phyloP scores from a whole-genome alignment of 345 rosid species.

The Dimocarpus longan region DNA sequence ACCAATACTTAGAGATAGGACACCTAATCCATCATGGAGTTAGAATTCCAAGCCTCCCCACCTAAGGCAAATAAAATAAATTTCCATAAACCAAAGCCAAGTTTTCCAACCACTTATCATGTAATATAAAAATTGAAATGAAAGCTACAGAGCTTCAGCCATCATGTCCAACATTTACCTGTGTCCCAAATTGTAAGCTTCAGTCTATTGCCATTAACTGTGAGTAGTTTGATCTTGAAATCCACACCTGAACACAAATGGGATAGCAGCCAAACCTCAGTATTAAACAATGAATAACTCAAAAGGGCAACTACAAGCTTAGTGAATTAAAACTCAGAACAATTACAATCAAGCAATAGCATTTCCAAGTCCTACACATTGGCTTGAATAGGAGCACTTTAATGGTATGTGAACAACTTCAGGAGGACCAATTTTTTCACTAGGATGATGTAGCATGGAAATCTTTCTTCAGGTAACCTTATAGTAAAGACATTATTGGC shows the following conservation, averaged over 20 bases:
- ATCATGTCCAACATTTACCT: conserved; percentile 39
- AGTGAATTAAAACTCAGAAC: not conserved
- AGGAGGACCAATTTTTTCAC: not conserved
- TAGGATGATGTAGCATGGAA: not conserved
- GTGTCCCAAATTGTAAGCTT: conserved; percentile 99
- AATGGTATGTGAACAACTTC: not conserved
- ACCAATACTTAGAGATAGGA: not conserved
- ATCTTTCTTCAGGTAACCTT: too few species aligned
- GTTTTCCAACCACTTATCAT: not conserved
- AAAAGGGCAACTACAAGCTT: not conserved
- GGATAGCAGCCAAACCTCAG: conserved; percentile 2
- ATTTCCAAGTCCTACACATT: not conserved
- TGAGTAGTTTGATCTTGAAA: conserved; percentile 82
- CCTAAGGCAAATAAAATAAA: not conserved
- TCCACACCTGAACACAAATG: conserved; percentile 71
- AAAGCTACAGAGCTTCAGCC: not conserved
- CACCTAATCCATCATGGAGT: not conserved
- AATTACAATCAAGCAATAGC: not conserved
- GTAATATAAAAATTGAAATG: not conserved
- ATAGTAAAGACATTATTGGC: too few species aligned
- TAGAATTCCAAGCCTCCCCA: not conserved
- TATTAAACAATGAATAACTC: not conserved
- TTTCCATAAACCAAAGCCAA: not conserved
- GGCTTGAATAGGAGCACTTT: not conserved
- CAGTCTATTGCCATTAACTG: conserved; percentile 69